A percentile compares a stretch with the other conserved stretches of the same genome.
Conservation (phyloP, 768 basidiomycete species). For the Suillus cothurnatus region DNA sequence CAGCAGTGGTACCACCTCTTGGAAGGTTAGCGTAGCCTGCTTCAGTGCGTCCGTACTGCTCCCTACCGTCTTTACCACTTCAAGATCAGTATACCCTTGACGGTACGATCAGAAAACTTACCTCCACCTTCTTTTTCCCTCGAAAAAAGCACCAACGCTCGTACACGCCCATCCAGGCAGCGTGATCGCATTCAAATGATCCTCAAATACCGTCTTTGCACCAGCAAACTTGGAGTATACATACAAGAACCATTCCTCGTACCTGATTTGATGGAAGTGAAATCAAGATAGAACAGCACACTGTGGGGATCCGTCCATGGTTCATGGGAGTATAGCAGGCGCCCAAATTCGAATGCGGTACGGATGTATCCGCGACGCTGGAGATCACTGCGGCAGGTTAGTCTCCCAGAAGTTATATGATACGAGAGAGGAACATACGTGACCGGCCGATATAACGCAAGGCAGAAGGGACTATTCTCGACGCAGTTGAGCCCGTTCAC, state of each 20-base stretch:
- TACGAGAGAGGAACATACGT: constrained; percentile 49
- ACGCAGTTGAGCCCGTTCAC: constrained; percentile 79
- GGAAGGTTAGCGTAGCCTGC: constrained; percentile 77
- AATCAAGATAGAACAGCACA: constrained; percentile 79
- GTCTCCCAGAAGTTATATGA: background rate
- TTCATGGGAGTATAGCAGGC: constrained; percentile 83
- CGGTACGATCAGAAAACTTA: constrained; percentile 14
- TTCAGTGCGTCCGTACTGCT: constrained; percentile 66
- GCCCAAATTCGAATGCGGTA: constrained; percentile 89
- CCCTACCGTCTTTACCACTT: background rate
- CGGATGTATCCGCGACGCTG: constrained; percentile 87
- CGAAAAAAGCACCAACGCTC: constrained; percentile 66
- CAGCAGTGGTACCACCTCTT: constrained; percentile 77
- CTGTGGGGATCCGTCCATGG: constrained; percentile 89
- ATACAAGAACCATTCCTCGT: constrained; percentile 82
- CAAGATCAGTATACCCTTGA: background rate
- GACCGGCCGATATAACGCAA: constrained; percentile 83
- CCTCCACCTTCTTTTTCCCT: constrained; percentile 48
- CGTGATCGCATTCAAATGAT: constrained; percentile 50
- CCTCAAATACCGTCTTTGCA: constrained; percentile 3
- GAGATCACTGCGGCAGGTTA: constrained; percentile 57
- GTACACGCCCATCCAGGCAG: constrained; percentile 80
- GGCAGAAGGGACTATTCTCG: constrained; percentile 92
- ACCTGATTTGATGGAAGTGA: constrained; percentile 78
- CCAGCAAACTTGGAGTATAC: constrained; percentile 41